Conservation (phyloP, 441 rosid genomes). For the Croton laevigatus region DNA sequence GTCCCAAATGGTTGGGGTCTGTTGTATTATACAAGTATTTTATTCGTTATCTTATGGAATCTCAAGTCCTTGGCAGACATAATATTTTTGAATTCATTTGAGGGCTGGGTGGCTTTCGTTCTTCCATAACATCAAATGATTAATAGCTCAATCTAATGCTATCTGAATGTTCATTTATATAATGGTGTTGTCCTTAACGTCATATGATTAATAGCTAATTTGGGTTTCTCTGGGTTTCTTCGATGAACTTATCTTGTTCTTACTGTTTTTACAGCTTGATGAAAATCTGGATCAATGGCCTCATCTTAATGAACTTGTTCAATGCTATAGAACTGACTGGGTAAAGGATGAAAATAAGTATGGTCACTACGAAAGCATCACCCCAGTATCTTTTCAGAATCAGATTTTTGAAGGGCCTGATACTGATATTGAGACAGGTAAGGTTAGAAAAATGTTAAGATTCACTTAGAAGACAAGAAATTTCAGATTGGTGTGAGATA, state of each 20-base stretch:
- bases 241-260: background rate
- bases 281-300: constrained; percentile 98
- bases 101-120: background rate
- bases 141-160: background rate
- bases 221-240: background rate
- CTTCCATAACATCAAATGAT: background rate
- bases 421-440: constrained; percentile 96
- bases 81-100: background rate
- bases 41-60: background rate
- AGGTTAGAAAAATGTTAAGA: background rate
- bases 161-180: background rate
- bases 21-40: background rate
- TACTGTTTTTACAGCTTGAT: constrained; percentile 53
- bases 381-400: constrained; percentile 63
- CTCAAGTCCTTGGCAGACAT: background rate
- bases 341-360: constrained; percentile 91
- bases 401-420: constrained; percentile 99
- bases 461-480: background rate
- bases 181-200: background rate
- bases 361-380: constrained; percentile 72
- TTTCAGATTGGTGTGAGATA: background rate
- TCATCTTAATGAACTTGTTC: constrained; percentile 83
- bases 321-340: constrained; percentile 90
- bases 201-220: background rate
- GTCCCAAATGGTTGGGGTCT: too few species aligned